Conservation (phyloP, 768 basidiomycete genomes). For the Collybiopsis luxurians region DNA sequence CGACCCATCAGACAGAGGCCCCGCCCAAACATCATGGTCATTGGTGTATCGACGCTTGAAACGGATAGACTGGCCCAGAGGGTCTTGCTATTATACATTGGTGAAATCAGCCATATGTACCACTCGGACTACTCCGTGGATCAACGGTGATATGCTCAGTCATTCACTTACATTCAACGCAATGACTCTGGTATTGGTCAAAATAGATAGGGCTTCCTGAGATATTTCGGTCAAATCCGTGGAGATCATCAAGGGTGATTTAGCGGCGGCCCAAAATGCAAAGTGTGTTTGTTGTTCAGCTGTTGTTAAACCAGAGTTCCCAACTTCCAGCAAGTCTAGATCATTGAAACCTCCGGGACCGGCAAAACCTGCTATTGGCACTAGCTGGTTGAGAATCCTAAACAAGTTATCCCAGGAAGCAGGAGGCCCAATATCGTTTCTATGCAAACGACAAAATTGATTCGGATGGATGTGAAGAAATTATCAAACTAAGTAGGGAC, state of each 20-base stretch:
- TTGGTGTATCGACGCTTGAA: conserved; percentile 48
- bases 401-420: conserved; percentile 45
- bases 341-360: conserved; percentile 47
- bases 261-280: conserved; percentile 52
- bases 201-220: conserved; percentile 30
- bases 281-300: conserved; percentile 34
- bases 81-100: conserved; percentile 36
- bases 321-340: conserved; percentile 53
- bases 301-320: conserved; percentile 40
- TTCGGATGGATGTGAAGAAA: no score
- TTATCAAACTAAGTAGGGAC: conserved; percentile 6
- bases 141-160: no score
- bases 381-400: conserved; percentile 50
- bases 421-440: conserved; percentile 47
- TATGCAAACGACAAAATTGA: no score
- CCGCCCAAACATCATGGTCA: conserved; percentile 48
- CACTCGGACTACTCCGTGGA: conserved; percentile 12
- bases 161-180: conserved; percentile 39
- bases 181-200: conserved; percentile 41
- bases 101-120: background rate
- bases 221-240: conserved; percentile 37
- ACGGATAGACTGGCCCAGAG: conserved; percentile 39
- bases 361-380: conserved; percentile 48
- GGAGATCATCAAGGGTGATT: conserved; percentile 46
- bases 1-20: conserved; percentile 45